These are phyloP conservation scores for Termitomyces sp. DNA, from an alignment of 768 basidiomycete genomes.

Conservation along the genomic window DNA sequence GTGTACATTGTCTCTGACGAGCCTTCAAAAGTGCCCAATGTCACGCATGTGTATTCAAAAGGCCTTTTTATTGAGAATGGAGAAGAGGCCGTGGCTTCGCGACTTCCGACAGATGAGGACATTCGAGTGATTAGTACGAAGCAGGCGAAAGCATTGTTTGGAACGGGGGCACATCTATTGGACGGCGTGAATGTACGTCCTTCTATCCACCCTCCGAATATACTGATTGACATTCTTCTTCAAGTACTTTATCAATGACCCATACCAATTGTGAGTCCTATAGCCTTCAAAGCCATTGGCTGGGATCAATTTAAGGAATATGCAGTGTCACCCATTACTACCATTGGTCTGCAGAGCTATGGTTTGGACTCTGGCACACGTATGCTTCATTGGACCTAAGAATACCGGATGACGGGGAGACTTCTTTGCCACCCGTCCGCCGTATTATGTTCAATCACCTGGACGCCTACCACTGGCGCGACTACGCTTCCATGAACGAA, in stretches of 20 bases:
- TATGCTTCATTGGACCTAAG: slow-evolving; percentile 75
- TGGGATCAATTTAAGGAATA: neutral
- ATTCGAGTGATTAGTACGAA: slow-evolving; percentile 68
- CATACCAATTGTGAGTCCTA: slow-evolving; percentile 71
- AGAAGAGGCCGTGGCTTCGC: slow-evolving; percentile 43
- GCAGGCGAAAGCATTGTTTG: slow-evolving; percentile 66
- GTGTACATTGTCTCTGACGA: slow-evolving; percentile 77
- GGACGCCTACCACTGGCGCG: slow-evolving; percentile 78
- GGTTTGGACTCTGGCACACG: slow-evolving; percentile 89
- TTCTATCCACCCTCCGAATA: neutral
- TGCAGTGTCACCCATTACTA: slow-evolving; percentile 85
- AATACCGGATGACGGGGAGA: slow-evolving; percentile 61
- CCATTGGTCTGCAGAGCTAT: slow-evolving; percentile 89
- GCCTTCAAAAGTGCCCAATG: slow-evolving; percentile 59
- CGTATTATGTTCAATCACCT: slow-evolving; percentile 74
- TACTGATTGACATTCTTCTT: slow-evolving; percentile 4
- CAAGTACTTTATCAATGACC: slow-evolving; percentile 80
- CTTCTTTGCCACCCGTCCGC: slow-evolving; percentile 65
- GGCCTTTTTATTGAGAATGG: slow-evolving; percentile 55
- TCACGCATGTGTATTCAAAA: slow-evolving; percentile 66
- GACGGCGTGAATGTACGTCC: slow-evolving; percentile 65
- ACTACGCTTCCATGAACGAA: slow-evolving; percentile 90
- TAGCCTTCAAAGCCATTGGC: neutral
- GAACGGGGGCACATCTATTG: slow-evolving; percentile 63
- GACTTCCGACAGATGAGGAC: slow-evolving; percentile 74